Base-by-base conservation (phyloP, 2,329 filamentous ascomycete genomes). In the Pezicula neosporulosa region DNA sequence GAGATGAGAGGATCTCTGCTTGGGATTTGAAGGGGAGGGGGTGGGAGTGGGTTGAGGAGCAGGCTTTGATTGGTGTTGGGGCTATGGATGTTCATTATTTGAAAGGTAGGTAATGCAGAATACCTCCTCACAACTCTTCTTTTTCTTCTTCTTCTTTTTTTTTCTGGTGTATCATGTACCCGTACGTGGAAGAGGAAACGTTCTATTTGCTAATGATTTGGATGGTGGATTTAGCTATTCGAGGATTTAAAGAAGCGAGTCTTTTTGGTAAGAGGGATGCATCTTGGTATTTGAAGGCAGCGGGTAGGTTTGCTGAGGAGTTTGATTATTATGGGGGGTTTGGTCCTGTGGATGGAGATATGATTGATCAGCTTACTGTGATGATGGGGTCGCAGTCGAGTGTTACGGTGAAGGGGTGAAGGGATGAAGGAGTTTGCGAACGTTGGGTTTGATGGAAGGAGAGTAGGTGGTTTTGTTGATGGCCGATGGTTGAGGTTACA, bases 51-150 rank as follows among this genome's bases (percentile, higher is more conserved):
- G 85, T 92, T 6, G 77, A 83, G 47, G 72, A 86, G 47, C 78
- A 82, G 68, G 89, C 87, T 3, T 64, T 95, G 16, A 81, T 80
- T 44, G 85, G 85, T 9, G 67, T 78, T 47, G 82, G 83, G 69
- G 75, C 81, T 6, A 81, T 79, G 3, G 89, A 96, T 68, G 80
- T 87, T 19, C 87, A 94, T 68, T 96, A 83, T 61, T 83, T 96
- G 37, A 94, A 96, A 72, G 83, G 86, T 83, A 72, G 83, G 86
- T 83, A 70, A 66, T 73, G 56, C 44, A 16, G 12, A 15, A 15
- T 38, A 33, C 21, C 7, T 28, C 30, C 30, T 33, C 30, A 6
- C 3, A 2, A 24, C 7, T 24, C 24, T 24, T 4, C n/a, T n/a
- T 6, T 24, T 24, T 24, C 24, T 4, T 24, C 7, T 24, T 24